Percentiles rank a stretch among this genome's conserved stretches.
Evolutionary conservation across 1,284 basidiomycete species (phyloP).

Genomic region (Dichomitus squalens): DNA sequence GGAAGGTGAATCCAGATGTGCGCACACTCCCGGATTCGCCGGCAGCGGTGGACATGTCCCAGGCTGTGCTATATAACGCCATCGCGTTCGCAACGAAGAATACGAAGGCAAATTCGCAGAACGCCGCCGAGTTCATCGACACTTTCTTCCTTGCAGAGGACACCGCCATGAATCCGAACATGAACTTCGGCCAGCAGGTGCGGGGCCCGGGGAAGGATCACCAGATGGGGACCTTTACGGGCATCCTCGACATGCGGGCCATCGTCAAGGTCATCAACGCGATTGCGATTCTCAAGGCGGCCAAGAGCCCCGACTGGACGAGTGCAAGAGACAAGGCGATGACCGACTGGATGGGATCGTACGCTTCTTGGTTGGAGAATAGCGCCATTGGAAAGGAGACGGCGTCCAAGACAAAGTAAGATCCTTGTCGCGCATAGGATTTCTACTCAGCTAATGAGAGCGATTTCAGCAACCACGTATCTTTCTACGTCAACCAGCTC

Average conservation of each 20-base stretch:
- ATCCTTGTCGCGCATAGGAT: neutral
- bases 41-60: constrained; percentile 53
- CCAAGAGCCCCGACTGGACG: constrained; percentile 58
- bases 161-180: constrained; percentile 69
- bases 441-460: neutral
- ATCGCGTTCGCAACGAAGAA: constrained; percentile 55
- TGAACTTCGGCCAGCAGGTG: constrained; percentile 66
- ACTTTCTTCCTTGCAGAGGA: constrained; percentile 60
- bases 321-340: constrained; percentile 51
- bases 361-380: constrained; percentile 59
- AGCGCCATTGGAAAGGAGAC: constrained; percentile 52
- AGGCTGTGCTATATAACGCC: constrained; percentile 65
- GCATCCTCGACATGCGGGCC: constrained; percentile 64
- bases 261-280: constrained; percentile 64
- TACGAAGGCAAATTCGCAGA: constrained; percentile 40
- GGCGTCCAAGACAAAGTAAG: constrained; percentile 55
- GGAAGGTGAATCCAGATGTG: constrained; percentile 70
- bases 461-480: constrained; percentile 58
- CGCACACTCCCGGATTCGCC: constrained; percentile 56
- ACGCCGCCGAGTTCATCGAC: constrained; percentile 49
- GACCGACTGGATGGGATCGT: constrained; percentile 50
- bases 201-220: constrained; percentile 57
- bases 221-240: constrained; percentile 57
- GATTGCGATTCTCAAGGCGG: constrained; percentile 55
- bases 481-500: constrained; percentile 48